A percentile compares a stretch with the other conserved stretches of the same genome.
Conservation (phyloP, 805 yeast genomes). For the Lipomyces spencermartinsiae region DNA sequence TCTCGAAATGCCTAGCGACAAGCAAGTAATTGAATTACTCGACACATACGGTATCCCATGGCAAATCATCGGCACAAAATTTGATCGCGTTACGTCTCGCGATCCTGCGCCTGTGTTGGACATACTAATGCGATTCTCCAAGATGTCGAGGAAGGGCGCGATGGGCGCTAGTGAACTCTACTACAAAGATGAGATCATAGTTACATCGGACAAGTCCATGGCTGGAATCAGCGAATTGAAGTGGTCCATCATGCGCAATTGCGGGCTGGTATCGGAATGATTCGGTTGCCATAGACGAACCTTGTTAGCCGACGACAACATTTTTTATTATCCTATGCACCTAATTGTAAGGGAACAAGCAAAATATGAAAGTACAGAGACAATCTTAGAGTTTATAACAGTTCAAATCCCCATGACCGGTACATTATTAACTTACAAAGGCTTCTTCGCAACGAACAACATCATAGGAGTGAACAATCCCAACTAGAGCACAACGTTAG, state of each 20-base stretch:
- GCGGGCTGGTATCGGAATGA: constrained; percentile 6
- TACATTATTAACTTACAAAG: constrained; percentile 46
- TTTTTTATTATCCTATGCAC: not conserved
- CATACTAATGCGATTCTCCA: not conserved
- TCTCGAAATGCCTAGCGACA: constrained; percentile 11
- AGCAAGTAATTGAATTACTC: constrained; percentile 15
- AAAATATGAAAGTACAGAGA: not conserved
- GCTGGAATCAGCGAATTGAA: constrained; percentile 19
- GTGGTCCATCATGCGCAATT: constrained; percentile 12
- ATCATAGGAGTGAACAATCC: constrained; percentile 97
- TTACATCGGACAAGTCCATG: constrained; percentile 16
- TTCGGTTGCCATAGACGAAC: not conserved
- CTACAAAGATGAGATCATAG: constrained; percentile 5
- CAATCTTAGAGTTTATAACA: not conserved
- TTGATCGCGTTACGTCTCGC: constrained; percentile 12
- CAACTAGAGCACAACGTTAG: constrained; percentile 42
- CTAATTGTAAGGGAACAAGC: not conserved
- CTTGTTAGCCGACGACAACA: not conserved
- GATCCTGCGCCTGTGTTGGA: not conserved
- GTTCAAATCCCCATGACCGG: not conserved
- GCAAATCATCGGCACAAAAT: constrained; percentile 30
- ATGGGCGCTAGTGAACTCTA: constrained; percentile 2
- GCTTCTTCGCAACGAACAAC: constrained; percentile 89
- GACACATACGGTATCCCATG: constrained; percentile 14
- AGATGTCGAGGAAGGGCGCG: constrained; percentile 1